Conservation (phyloP, 768 basidiomycete species). For the Podaxis mareebaensis region DNA sequence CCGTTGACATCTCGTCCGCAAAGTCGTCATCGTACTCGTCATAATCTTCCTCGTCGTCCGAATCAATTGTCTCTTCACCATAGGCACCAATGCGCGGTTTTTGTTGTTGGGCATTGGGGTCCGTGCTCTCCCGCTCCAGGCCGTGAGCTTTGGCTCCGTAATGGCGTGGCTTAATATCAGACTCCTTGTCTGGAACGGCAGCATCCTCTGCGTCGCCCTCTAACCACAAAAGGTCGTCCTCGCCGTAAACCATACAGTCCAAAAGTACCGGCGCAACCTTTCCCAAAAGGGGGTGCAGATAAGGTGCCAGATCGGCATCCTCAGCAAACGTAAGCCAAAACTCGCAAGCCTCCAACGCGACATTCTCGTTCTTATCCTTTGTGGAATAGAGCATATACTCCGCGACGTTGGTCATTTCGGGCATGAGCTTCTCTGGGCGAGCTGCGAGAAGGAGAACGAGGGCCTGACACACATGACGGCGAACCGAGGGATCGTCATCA, state of each 20-base stretch:
- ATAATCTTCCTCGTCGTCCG: conserved; percentile 87
- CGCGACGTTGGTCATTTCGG: conserved; percentile 92
- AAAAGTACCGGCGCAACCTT: conserved; percentile 94
- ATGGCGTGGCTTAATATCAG: conserved; percentile 95
- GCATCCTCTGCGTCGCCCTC: conserved; percentile 92
- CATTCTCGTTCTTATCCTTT: conserved; percentile 95
- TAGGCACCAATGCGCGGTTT: conserved; percentile 61
- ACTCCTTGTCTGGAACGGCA: conserved; percentile 87
- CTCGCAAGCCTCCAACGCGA: conserved; percentile 97
- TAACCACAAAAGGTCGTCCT: conserved; percentile 93
- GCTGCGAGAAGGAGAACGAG: conserved; percentile 91
- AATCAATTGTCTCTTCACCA: conserved; percentile 79
- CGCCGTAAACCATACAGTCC: conserved; percentile 96
- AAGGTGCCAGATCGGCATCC: conserved; percentile 82
- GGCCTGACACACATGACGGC: conserved; percentile 94
- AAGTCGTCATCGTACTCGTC: conserved; percentile 89
- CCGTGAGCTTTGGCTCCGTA: conserved; percentile 87
- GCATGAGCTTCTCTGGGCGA: conserved; percentile 94
- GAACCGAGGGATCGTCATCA: conserved; percentile 91
- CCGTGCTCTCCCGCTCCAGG: conserved; percentile 68
- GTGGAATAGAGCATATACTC: conserved; percentile 99
- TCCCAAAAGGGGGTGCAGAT: conserved; percentile 83
- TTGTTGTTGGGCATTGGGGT: conserved; percentile 29
- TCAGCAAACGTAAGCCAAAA: conserved; percentile 99
- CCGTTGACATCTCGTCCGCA: conserved; percentile 94